Evolutionary conservation across 2,329 filamentous ascomycete genomes (phyloP).

Genomic region (Pseudopyricularia cyperi): DNA sequence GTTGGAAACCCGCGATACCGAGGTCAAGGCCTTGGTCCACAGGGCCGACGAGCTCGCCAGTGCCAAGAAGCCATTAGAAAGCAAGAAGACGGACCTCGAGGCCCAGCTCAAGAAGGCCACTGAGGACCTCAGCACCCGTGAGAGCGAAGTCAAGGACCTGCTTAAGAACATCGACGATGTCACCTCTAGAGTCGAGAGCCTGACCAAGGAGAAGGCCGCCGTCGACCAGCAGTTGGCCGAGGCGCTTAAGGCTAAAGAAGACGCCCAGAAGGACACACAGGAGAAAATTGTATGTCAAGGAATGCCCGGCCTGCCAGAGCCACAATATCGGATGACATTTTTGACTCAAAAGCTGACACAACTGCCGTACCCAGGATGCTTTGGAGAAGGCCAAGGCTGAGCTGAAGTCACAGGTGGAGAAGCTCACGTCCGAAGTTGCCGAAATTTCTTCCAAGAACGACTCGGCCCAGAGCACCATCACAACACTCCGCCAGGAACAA

Average conservation of each 20-base stretch:
- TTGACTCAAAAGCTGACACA: not conserved
- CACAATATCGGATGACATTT: not conserved
- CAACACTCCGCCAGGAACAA: slow-evolving; percentile 3
- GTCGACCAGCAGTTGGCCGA: slow-evolving; percentile 1
- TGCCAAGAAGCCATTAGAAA: not conserved
- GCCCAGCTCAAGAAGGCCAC: not conserved
- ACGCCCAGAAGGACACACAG: not conserved
- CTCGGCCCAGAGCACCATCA: slow-evolving; percentile 4
- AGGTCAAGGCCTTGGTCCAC: not conserved
- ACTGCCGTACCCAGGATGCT: not conserved
- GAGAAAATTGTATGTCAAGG: slow-evolving; percentile 1
- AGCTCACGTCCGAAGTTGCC: slow-evolving; percentile 4
- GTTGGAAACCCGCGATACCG: not conserved
- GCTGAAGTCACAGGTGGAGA: slow-evolving; percentile 3
- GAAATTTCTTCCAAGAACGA: slow-evolving; percentile 3
- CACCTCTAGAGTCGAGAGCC: not conserved
- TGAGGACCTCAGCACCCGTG: not conserved
- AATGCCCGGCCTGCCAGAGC: not conserved
- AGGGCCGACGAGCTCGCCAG: slow-evolving; percentile 4
- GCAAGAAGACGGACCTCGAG: slow-evolving; percentile 2
- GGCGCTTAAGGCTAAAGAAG: slow-evolving; percentile 2
- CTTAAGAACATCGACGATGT: not conserved
- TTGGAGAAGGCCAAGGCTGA: slow-evolving; percentile 1
- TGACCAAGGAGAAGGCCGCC: slow-evolving; percentile 3
- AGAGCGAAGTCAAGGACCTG: slow-evolving; percentile 3